Evolutionary conservation across 805 yeast species (phyloP).

Genomic region (Yarrowia phangngaensis): DNA sequence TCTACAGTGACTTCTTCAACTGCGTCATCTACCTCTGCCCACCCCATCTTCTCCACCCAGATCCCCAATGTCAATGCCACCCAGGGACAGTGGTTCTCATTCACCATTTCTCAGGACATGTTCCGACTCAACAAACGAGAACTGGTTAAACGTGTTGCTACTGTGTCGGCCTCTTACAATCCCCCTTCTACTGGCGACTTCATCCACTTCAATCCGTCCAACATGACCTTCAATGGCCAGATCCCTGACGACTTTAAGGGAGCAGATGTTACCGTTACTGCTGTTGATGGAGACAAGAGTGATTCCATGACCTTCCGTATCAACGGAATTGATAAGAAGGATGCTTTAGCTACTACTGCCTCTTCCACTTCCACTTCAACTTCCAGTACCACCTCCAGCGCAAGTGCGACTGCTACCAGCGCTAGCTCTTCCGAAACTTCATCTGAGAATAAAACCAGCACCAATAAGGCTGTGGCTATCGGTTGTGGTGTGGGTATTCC

Average conservation of each 20-base stretch:
- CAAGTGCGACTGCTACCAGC: slow-evolving; percentile 37
- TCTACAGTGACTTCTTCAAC: neutral
- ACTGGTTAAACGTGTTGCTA: slow-evolving; percentile 32
- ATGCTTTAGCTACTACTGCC: slow-evolving; percentile 33
- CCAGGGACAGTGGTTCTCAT: slow-evolving; percentile 52
- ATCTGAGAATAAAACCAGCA: slow-evolving; percentile 39
- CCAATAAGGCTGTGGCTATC: slow-evolving; percentile 69
- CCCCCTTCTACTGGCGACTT: slow-evolving; percentile 46
- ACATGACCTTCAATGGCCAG: slow-evolving; percentile 63
- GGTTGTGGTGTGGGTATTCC: slow-evolving; percentile 81
- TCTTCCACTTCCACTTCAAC: slow-evolving; percentile 34
- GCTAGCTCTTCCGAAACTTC: slow-evolving; percentile 32
- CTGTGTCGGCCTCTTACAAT: slow-evolving; percentile 34
- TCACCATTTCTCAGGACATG: slow-evolving; percentile 55
- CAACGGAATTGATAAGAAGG: slow-evolving; percentile 47
- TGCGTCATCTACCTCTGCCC: slow-evolving; percentile 6
- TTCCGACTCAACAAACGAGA: slow-evolving; percentile 50
- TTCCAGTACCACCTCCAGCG: slow-evolving; percentile 34
- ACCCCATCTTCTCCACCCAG: slow-evolving; percentile 43
- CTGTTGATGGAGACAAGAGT: slow-evolving; percentile 28
- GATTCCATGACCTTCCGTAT: slow-evolving; percentile 49
- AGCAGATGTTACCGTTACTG: slow-evolving; percentile 47
- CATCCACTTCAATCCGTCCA: slow-evolving; percentile 57
- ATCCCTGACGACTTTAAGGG: slow-evolving; percentile 52
- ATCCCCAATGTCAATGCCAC: slow-evolving; percentile 67